A percentile compares a stretch with the other conserved stretches of the same genome.
phyloP scores from a whole-genome alignment of 805 yeast genomes.

The Ogataea glucozyma region DNA sequence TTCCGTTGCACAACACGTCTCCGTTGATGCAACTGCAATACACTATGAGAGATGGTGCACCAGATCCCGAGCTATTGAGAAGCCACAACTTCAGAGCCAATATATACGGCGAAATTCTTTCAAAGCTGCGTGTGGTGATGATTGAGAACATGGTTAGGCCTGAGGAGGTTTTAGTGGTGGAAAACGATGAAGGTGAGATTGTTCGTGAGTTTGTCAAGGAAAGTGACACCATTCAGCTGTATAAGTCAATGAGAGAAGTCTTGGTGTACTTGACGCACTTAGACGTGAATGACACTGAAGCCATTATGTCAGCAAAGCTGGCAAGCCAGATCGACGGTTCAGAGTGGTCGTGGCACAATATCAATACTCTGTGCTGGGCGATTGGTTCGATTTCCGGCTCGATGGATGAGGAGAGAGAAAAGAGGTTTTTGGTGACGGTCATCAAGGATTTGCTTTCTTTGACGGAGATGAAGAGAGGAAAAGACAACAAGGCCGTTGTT shows the following conservation, averaged over 20 bases:
- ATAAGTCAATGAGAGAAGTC: conserved; percentile 94
- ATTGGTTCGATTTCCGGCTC: conserved; percentile 98
- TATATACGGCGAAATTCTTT: conserved; percentile 72
- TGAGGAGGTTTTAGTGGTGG: conserved; percentile 95
- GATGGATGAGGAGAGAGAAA: conserved; percentile 97
- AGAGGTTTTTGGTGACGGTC: conserved; percentile 87
- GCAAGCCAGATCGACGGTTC: conserved; percentile 92
- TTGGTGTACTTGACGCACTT: conserved; percentile 93
- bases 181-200: conserved; percentile 98
- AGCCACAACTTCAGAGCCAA: conserved; percentile 84
- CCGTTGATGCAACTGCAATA: conserved; percentile 73
- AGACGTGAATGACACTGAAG: conserved; percentile 91
- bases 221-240: conserved; percentile 93
- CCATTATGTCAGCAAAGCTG: conserved; percentile 88
- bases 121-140: conserved; percentile 85
- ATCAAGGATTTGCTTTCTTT: conserved; percentile 88
- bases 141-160: conserved; percentile 98
- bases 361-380: conserved; percentile 98
- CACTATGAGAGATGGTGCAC: conserved; percentile 68
- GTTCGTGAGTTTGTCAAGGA: conserved; percentile 97
- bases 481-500: conserved; percentile 97
- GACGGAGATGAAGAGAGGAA: conserved; percentile 95
- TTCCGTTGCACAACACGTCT: conserved; percentile 70
- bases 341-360: conserved; percentile 99
- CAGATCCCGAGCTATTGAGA: conserved; percentile 77